Evolutionary conservation across 805 yeast genomes (phyloP), one percentile per base, ranked within the genome.

Genomic region (Schwanniomyces sp.): DNA sequence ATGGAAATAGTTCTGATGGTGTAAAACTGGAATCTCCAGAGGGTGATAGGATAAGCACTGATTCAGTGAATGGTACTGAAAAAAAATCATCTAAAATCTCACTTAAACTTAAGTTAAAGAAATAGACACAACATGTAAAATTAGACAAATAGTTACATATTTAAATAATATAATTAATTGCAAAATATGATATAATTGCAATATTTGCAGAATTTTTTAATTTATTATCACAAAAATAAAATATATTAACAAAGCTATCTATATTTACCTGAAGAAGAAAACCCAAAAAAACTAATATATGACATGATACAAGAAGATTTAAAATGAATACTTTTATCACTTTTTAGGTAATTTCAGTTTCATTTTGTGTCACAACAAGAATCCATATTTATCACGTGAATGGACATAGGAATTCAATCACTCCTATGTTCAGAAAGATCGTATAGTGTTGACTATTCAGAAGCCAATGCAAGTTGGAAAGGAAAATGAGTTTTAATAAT

Each of bases 401-500:
- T 16, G 7, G 17, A 32, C 21, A 32, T 32, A 16, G 21, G 36
- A 32, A 30, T 30, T 30, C 14, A 30, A 2, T 30, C 34, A 12
- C 34, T 30, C 34, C 34, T 11, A n/a, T 30, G 34, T 29, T 29
- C 12, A 29, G 12, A 11, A 29, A 6, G 34, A 29, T 8, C 34
- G 11, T 10, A 29, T 29, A 28, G 9, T 28, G 9, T 29, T 10
- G 34, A 29, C 14, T 10, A 12, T 29, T 29, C 7, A 29, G 7
- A 32, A 16, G 8, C 7, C 10, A 7, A 32, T 32, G 36, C 3
- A 14, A 32, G 36, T 32, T 14, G 36, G 36, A 32, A 37, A 18
- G 27, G 26, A 40, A n/a, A 28, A 65, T 66, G 73, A 52, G 70
- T 24, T 62, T 57, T 50, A 64, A 58, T 43, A 64, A 60, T 41